phyloP scores from a whole-genome alignment of 495 filamentous ascomycete genomes.

The Neurospora africana region DNA sequence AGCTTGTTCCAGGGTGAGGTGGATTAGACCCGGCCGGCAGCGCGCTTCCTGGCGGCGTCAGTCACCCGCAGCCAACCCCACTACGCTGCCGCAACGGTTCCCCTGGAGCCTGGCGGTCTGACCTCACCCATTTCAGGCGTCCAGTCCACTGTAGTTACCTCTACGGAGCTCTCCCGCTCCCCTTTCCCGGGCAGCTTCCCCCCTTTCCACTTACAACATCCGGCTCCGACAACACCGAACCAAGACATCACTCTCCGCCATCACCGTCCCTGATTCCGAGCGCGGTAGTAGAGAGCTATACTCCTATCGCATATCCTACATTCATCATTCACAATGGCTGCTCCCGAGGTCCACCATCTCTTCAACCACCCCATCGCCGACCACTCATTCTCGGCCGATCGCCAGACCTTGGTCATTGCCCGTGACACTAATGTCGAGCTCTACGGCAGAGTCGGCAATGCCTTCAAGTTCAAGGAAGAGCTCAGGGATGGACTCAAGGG shows the following conservation, averaged over 20 bases:
- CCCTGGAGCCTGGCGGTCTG: not conserved
- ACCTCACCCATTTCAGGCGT: not conserved
- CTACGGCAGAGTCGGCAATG: slow-evolving; percentile 60
- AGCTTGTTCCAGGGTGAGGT: not conserved
- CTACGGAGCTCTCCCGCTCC: not conserved
- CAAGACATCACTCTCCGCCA: slow-evolving; percentile 3
- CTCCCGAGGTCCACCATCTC: slow-evolving; percentile 88
- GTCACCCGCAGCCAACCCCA: not conserved
- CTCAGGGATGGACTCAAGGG: slow-evolving; percentile 88
- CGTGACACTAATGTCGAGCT: slow-evolving; percentile 88
- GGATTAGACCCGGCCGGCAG: not conserved
- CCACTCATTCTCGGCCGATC: slow-evolving; percentile 94
- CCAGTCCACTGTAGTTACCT: not conserved
- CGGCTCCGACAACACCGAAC: slow-evolving; percentile 4
- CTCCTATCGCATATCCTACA: slow-evolving; percentile 66
- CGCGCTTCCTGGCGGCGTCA: not conserved
- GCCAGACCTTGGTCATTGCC: slow-evolving; percentile 78
- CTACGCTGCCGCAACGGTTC: not conserved
- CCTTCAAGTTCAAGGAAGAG: slow-evolving; percentile 80
- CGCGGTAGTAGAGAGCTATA: slow-evolving; percentile 94
- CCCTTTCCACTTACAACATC: not conserved
- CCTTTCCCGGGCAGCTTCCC: not conserved
- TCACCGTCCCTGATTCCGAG: slow-evolving; percentile 1
- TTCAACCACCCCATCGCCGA: slow-evolving; percentile 95
- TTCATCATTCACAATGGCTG: slow-evolving; percentile 46